Conservation (phyloP, 2,329 filamentous ascomycete genomes). For the Aschersonia sp. region DNA sequence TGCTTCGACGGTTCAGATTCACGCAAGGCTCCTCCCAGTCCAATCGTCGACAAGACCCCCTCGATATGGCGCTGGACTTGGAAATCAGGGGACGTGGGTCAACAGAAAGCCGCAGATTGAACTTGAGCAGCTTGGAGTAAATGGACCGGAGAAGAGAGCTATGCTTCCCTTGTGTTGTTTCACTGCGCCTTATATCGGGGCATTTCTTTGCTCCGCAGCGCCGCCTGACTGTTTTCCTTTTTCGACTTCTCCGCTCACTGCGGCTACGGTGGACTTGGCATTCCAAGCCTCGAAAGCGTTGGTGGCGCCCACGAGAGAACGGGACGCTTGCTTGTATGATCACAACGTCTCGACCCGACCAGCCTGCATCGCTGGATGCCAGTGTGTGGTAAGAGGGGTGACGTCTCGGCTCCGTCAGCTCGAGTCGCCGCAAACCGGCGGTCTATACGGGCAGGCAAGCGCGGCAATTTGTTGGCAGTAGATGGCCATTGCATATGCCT, state of each 20-base stretch:
- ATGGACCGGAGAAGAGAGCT: neutral
- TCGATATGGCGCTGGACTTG: neutral
- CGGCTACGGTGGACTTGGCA: too few species aligned
- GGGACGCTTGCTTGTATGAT: neutral
- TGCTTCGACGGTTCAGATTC: neutral
- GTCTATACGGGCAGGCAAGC: too few species aligned
- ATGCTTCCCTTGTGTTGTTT: neutral
- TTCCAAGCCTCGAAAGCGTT: neutral
- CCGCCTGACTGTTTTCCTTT: too few species aligned
- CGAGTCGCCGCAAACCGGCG: neutral
- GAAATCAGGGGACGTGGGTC: neutral
- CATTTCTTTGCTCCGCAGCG: neutral
- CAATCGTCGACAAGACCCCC: neutral
- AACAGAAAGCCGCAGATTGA: neutral
- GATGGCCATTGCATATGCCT: too few species aligned
- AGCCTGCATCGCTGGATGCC: neutral
- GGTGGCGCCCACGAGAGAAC: neutral
- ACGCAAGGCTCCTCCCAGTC: neutral
- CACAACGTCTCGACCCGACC: neutral
- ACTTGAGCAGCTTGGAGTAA: neutral
- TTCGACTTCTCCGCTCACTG: too few species aligned
- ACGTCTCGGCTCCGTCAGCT: neutral
- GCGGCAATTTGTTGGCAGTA: too few species aligned
- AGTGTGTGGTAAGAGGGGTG: neutral
- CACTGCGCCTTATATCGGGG: neutral